These are phyloP conservation scores for Monosporozyma yasuniensis DNA, from an alignment of 805 yeast species.

Conservation along the genomic window DNA sequence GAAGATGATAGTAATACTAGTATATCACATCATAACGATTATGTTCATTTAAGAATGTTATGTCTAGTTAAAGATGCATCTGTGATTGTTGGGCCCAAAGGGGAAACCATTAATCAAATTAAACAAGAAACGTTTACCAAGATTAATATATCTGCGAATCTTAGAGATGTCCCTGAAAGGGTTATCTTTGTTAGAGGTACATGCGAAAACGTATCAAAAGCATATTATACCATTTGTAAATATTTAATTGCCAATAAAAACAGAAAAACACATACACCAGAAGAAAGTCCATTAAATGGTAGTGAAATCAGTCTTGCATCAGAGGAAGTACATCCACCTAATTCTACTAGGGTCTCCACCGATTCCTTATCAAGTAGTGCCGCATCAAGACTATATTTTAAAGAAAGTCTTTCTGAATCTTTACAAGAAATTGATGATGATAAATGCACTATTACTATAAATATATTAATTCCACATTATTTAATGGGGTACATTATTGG, in stretches of 20 bases:
- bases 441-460: conserved; percentile 47
- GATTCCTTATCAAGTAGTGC: background rate
- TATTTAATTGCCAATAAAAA: conserved; percentile 31
- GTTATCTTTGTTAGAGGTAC: conserved; percentile 66
- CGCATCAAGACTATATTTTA: background rate
- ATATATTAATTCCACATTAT: conserved; percentile 65
- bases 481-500: conserved; percentile 78
- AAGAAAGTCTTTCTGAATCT: background rate
- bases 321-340: background rate
- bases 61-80: conserved; percentile 72
- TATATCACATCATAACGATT: conserved; percentile 27
- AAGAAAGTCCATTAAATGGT: background rate
- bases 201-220: conserved; percentile 70
- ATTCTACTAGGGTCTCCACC: background rate
- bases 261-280: background rate
- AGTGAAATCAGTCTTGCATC: background rate
- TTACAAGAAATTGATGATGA: conserved; percentile 3
- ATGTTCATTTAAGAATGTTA: conserved; percentile 62
- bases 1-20: conserved; percentile 2
- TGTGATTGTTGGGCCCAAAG: conserved; percentile 67
- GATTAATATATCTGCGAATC: conserved; percentile 64
- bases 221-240: conserved; percentile 65
- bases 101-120: conserved; percentile 60
- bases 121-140: conserved; percentile 56
- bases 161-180: conserved; percentile 63